phyloP scores from a whole-genome alignment of 2,329 filamentous ascomycete species.

The Pseudodiploospora longispora region DNA sequence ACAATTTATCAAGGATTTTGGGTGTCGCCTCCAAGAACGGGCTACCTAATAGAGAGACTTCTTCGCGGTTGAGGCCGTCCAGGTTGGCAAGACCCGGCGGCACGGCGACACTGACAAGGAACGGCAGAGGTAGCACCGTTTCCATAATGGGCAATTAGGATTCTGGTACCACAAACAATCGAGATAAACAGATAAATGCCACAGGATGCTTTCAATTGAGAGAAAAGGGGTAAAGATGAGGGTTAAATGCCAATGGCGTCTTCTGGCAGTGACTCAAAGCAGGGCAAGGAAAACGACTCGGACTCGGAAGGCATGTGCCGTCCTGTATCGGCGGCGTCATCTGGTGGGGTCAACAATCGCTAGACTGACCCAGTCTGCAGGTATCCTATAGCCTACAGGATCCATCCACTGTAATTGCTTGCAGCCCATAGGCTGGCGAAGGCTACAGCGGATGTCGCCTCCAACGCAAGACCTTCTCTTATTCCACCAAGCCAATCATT shows the following conservation, averaged over 20 bases:
- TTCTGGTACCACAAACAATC: background rate
- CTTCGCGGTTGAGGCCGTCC: slow-evolving; percentile 46
- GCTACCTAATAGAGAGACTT: slow-evolving; percentile 51
- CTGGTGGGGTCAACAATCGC: slow-evolving; percentile 10
- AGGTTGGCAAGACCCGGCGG: slow-evolving; percentile 39
- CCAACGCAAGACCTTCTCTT: too few species aligned
- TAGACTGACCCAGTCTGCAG: background rate
- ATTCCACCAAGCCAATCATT: too few species aligned
- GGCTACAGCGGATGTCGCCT: too few species aligned
- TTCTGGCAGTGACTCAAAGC: slow-evolving; percentile 6
- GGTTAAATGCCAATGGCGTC: too few species aligned
- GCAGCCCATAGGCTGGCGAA: too few species aligned
- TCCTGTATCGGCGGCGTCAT: slow-evolving; percentile 8
- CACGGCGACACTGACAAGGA: slow-evolving; percentile 50
- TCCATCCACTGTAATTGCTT: background rate
- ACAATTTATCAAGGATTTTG: slow-evolving; percentile 37
- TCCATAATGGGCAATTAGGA: slow-evolving; percentile 41
- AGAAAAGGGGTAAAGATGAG: background rate
- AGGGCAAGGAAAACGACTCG: background rate
- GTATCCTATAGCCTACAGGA: too few species aligned
- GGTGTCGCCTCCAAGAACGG: slow-evolving; percentile 49
- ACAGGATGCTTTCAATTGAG: background rate
- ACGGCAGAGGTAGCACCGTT: slow-evolving; percentile 55
- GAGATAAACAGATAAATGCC: background rate
- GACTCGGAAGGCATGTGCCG: slow-evolving; percentile 5